Percentiles rank a stretch among this genome's conserved stretches.
These are phyloP conservation scores for Selaginella tamariscina DNA, from an alignment of 75 land plant genomes.

Conservation along the genomic window DNA sequence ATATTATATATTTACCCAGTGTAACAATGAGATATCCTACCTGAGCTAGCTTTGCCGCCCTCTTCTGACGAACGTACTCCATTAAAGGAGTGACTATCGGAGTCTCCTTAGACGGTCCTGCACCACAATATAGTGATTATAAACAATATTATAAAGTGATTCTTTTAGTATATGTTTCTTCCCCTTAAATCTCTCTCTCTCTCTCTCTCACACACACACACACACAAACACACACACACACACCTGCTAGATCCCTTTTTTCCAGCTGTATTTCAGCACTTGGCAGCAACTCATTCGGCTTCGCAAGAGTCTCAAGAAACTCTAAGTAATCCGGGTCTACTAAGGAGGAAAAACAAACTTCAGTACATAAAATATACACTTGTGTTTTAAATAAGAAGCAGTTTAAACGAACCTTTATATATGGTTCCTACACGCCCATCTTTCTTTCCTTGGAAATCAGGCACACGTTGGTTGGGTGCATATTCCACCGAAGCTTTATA, in stretches of 20 bases:
- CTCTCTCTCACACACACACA: too few species aligned
- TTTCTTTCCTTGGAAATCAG: constrained; percentile 54
- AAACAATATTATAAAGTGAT: background rate
- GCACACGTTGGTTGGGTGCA: constrained; percentile 89
- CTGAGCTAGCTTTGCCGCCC: constrained; percentile 75
- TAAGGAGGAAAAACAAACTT: constrained; percentile 6
- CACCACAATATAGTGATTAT: background rate
- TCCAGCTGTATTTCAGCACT: constrained; percentile 95
- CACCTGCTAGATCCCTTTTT: constrained; percentile 40
- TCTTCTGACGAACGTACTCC: constrained; percentile 77
- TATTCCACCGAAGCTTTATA: constrained; percentile 72
- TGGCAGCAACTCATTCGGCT: constrained; percentile 79
- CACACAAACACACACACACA: background rate
- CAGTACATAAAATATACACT: too few species aligned
- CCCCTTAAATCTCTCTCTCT: too few species aligned
- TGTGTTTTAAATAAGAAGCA: background rate
- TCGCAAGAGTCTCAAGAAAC: constrained; percentile 56
- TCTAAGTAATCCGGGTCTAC: constrained; percentile 85
- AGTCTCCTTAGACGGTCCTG: constrained; percentile 47
- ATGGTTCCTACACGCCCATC: constrained; percentile 87
- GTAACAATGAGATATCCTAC: constrained; percentile 18
- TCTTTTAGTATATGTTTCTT: too few species aligned
- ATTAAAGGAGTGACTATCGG: constrained; percentile 77
- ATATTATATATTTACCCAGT: too few species aligned
- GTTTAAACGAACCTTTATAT: constrained; percentile 36